Conservation (phyloP, 805 yeast species). For the Candida awuae region DNA sequence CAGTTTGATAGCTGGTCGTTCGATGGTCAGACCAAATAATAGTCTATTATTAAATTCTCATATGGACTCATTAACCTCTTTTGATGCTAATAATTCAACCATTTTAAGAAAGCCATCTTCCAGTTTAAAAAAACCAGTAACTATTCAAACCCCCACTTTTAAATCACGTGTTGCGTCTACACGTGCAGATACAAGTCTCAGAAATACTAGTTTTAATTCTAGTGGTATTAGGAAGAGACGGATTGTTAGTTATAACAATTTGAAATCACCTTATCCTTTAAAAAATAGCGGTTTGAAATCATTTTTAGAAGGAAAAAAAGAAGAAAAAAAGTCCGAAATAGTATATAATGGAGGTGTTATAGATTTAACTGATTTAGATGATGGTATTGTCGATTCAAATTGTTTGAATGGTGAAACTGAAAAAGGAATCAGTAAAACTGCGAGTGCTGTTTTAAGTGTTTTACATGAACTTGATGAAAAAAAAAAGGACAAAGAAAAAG, state of each 20-base stretch:
- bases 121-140: conserved; percentile 9
- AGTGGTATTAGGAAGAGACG: conserved; percentile 18
- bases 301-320: conserved; percentile 16
- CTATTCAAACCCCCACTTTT: neutral
- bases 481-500: neutral
- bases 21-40: conserved; percentile 3
- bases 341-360: conserved; percentile 13
- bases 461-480: conserved; percentile 2
- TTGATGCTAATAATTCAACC: neutral
- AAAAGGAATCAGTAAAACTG: conserved; percentile 14
- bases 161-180: neutral
- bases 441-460: conserved; percentile 12
- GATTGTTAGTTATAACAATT: conserved; percentile 22
- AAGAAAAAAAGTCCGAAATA: conserved; percentile 1
- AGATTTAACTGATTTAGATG: conserved; percentile 15
- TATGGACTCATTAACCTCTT: conserved; percentile 1
- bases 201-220: conserved; percentile 4
- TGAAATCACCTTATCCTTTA: conserved; percentile 23
- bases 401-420: neutral
- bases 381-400: conserved; percentile 6
- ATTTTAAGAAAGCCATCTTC: conserved; percentile 1
- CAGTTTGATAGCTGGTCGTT: conserved; percentile 3
- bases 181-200: neutral
- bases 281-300: conserved; percentile 24
- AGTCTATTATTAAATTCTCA: conserved; percentile 5